Conservation (phyloP, 2,329 filamentous ascomycete species). For the Neoscytalidium dimidiatum region DNA sequence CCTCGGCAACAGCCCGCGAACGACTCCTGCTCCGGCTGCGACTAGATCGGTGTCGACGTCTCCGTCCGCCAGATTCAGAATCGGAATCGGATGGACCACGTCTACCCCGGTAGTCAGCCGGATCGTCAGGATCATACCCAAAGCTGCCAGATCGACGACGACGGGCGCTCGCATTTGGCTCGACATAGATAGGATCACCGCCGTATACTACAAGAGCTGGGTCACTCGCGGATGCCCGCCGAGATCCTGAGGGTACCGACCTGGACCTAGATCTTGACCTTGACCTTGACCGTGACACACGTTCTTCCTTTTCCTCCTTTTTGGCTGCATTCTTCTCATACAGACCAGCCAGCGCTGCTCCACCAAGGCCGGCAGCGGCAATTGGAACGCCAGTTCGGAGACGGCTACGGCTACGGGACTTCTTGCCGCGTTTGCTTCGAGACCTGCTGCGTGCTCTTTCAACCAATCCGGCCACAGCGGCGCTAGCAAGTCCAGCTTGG, state of each 20-base stretch:
- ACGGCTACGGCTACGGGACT: constrained; percentile 56
- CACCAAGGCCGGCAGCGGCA: constrained; percentile 61
- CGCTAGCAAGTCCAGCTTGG: constrained; percentile 63
- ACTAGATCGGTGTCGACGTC: constrained; percentile 35
- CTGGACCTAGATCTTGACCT: constrained; percentile 47
- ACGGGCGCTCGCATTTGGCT: constrained; percentile 50
- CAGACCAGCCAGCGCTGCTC: constrained; percentile 61
- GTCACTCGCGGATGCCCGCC: constrained; percentile 48
- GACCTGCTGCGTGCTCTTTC: constrained; percentile 61
- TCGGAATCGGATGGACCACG: constrained; percentile 45
- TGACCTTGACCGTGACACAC: constrained; percentile 33
- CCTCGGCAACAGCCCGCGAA: constrained; percentile 54
- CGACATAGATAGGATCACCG: constrained; percentile 61
- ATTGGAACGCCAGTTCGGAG: constrained; percentile 60
- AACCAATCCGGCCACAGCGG: constrained; percentile 63
- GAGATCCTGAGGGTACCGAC: constrained; percentile 47
- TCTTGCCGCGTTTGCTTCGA: constrained; percentile 51
- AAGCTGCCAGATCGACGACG: constrained; percentile 33
- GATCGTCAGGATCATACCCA: constrained; percentile 40
- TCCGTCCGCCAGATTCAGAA: constrained; percentile 23
- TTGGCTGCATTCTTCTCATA: constrained; percentile 65
- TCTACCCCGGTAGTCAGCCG: constrained; percentile 43
- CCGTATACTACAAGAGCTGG: constrained; percentile 65
- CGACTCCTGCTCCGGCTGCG: constrained; percentile 50
- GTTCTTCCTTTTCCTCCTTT: constrained; percentile 54